A percentile compares a stretch with the other conserved stretches of the same genome.
These are phyloP conservation scores for Pichia sp. DNA, from an alignment of 1,139 yeast species.

Conservation along the genomic window DNA sequence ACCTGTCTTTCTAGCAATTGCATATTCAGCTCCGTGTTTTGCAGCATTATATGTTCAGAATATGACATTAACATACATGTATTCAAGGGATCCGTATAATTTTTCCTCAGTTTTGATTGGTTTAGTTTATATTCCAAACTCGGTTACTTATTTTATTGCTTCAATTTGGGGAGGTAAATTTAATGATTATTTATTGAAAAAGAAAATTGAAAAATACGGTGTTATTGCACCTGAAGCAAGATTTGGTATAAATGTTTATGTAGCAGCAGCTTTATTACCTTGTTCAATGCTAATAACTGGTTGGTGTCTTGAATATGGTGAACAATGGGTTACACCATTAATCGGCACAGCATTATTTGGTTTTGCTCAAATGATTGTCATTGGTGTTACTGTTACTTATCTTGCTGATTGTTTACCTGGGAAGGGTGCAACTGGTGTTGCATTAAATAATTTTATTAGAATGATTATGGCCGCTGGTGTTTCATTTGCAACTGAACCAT, in stretches of 20 bases:
- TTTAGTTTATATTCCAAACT: constrained; percentile 74
- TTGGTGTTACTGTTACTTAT: constrained; percentile 76
- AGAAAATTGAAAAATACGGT: constrained; percentile 54
- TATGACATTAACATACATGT: constrained; percentile 62
- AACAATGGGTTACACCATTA: constrained; percentile 70
- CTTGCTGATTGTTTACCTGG: constrained; percentile 84
- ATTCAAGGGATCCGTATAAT: constrained; percentile 60
- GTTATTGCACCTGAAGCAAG: constrained; percentile 70
- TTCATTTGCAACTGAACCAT: constrained; percentile 69
- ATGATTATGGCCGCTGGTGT: constrained; percentile 72
- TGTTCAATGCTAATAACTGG: constrained; percentile 69
- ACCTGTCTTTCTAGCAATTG: constrained; percentile 61
- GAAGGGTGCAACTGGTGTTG: constrained; percentile 84
- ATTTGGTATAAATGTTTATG: constrained; percentile 64
- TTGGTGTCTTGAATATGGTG: constrained; percentile 65
- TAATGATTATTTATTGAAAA: constrained; percentile 57
- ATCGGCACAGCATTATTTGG: constrained; percentile 81
- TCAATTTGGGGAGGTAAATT: constrained; percentile 74
- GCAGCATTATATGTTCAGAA: constrained; percentile 68
- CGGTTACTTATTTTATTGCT: constrained; percentile 68
- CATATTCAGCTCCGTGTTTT: constrained; percentile 63
- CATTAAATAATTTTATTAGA: constrained; percentile 69
- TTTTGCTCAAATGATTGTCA: constrained; percentile 75
- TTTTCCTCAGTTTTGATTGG: constrained; percentile 65
- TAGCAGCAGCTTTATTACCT: constrained; percentile 59